Conservation (phyloP, 805 yeast genomes). For the Suhomyces prunicola region DNA sequence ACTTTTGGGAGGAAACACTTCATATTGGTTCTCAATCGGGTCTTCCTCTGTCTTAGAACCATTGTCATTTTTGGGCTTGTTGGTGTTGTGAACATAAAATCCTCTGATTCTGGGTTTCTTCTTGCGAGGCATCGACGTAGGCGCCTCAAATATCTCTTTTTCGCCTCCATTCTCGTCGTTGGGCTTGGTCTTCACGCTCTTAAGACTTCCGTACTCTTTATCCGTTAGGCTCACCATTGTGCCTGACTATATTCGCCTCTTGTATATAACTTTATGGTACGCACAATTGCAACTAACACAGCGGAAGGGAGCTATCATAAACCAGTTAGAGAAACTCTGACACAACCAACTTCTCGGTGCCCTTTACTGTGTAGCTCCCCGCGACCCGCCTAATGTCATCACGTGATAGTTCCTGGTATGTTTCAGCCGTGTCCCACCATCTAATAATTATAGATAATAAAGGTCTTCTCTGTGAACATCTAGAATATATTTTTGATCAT, state of each 20-base stretch:
- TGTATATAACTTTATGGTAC: neutral
- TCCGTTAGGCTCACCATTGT: neutral
- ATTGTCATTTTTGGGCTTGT: neutral
- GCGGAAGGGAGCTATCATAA: neutral
- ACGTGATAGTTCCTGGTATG: neutral
- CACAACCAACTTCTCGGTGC: neutral
- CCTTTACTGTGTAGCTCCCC: neutral
- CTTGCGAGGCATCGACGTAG: neutral
- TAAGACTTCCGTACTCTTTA: neutral
- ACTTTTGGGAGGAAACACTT: neutral
- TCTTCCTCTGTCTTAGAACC: neutral
- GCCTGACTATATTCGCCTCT: neutral
- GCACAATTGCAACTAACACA: neutral
- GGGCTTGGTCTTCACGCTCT: neutral
- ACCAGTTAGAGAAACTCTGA: neutral
- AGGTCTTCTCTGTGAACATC: no score
- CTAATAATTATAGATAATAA: neutral
- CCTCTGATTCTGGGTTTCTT: neutral
- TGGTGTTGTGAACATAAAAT: neutral
- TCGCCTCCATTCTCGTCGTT: neutral
- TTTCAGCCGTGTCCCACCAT: neutral
- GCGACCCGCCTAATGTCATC: neutral
- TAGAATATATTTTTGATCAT: no score
- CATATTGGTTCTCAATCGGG: neutral
- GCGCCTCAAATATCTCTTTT: neutral